Evolutionary conservation across 164 flowering plant species (phyloP).

Genomic region (Magnolia sinica): DNA sequence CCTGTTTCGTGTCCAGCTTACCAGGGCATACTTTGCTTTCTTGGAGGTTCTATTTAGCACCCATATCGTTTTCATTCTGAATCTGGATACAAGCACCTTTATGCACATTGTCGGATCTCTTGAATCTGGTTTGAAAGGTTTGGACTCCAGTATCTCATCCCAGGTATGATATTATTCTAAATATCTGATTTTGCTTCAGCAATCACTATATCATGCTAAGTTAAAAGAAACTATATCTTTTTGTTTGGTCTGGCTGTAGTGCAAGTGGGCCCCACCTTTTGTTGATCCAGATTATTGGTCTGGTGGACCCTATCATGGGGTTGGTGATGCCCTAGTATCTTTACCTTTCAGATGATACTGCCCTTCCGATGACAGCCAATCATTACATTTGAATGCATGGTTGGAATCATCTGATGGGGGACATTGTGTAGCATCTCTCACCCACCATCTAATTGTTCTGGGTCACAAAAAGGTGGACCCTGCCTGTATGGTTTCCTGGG

Average conservation of each 20-base stretch:
- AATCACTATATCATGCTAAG: background rate
- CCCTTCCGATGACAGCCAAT: too few relatives aligned
- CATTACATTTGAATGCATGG: too few relatives aligned
- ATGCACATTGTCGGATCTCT: conserved; percentile 89
- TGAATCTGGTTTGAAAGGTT: conserved; percentile 90
- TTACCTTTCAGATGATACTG: too few relatives aligned
- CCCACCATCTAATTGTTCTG: too few relatives aligned
- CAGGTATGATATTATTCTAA: conserved; percentile 48
- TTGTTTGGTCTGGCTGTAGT: background rate
- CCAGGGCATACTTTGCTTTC: conserved; percentile 88
- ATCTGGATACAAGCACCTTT: conserved; percentile 78
- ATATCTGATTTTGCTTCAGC: background rate
- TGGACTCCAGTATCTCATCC: conserved; percentile 80
- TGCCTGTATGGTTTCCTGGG: background rate
- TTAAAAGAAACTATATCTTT: background rate
- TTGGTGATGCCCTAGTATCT: too few relatives aligned
- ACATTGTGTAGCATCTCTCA: too few relatives aligned
- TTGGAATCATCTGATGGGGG: too few relatives aligned
- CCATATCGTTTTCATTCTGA: conserved; percentile 67
- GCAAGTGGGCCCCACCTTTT: too few relatives aligned
- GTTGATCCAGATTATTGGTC: background rate
- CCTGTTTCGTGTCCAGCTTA: conserved; percentile 53
- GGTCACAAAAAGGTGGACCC: too few relatives aligned
- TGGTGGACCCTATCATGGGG: background rate
- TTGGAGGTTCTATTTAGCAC: conserved; percentile 83